Evolutionary conservation across 2,329 filamentous ascomycete species (phyloP), one percentile per base, ranked within the genome.

Genomic region (Exophiala dermatitidis): DNA sequence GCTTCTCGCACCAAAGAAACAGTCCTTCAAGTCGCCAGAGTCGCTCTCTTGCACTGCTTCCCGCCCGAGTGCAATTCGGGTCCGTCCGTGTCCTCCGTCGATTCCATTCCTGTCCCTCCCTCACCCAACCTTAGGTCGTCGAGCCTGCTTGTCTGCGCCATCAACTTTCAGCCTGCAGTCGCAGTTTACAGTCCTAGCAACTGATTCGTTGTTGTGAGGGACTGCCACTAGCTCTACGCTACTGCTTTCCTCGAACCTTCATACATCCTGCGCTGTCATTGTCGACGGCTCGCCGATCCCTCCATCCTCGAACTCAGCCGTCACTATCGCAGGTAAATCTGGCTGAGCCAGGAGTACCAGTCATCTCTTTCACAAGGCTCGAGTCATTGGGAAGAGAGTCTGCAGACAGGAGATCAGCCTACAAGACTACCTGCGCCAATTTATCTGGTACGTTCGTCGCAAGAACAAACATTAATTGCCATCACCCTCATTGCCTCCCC

Each of bases 401-500:
- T 53, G 37, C 45, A 51, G 44, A 26, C 31, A 31, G 32, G 40
- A 32, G 19, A 10, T 12, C 12, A 41, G 44, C 46, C 50, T 58
- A 42, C 26, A 38, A 36, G 33, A 38, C 45, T 30, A 5, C 38
- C 33, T n/a, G 38, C 5, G n/a, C 36, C 40, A 19, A 42, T 34
- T 45, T 28, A 34, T 49, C 43, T 41, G 48, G 31, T 45, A 43
- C 36, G 47, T 52, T 45, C 26, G 10, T 19, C 1, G 19, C 19
- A 19, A 19, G 19, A 2, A 19, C 19, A 19, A 19, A 31, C 33
- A 34, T 12, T 9, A n/a, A 37, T 7, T 37, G 6, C 8, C 33
- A 7, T 40, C 37, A 8, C 9, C 5, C 42, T 9, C 10, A 12
- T 49, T 66, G 69, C 68, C 70, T 74, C 72, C 71, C 71, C 75